phyloP scores from a whole-genome alignment of 1,284 basidiomycete species.

The Sanghuangporus baumii region DNA sequence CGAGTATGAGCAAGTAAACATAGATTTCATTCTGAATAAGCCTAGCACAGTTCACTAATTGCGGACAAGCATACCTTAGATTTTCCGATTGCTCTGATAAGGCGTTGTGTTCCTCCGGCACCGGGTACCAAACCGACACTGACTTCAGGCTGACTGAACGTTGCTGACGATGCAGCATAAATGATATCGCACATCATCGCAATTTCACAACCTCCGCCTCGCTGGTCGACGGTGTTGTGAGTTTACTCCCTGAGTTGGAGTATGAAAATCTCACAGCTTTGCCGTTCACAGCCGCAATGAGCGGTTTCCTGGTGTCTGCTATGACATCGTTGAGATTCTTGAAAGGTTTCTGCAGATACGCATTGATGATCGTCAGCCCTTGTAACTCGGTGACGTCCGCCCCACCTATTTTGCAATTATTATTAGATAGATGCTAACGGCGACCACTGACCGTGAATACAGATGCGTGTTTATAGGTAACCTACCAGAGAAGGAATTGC shows the following conservation, averaged over 20 bases:
- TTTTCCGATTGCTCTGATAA: conserved; percentile 58
- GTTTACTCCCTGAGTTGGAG: background rate
- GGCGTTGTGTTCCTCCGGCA: conserved; percentile 51
- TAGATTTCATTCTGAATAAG: no score
- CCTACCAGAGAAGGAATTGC: conserved; percentile 51
- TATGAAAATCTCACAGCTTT: conserved; percentile 43
- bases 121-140: conserved; percentile 68
- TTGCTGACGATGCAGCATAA: conserved; percentile 50
- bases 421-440: background rate
- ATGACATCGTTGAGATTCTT: conserved; percentile 49
- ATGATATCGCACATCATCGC: conserved; percentile 53
- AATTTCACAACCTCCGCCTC: conserved; percentile 64
- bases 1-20: background rate
- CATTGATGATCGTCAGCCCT: conserved; percentile 38
- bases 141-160: conserved; percentile 66
- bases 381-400: conserved; percentile 35
- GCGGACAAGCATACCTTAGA: conserved; percentile 33
- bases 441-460: background rate
- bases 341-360: conserved; percentile 56
- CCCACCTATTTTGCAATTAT: conserved; percentile 26
- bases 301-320: conserved; percentile 49
- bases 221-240: conserved; percentile 27
- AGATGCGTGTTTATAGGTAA: background rate
- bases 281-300: conserved; percentile 59
- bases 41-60: no score